phyloP scores from a whole-genome alignment of 352 stramenopile genomes.

The Phytophthora cryptogea region DNA sequence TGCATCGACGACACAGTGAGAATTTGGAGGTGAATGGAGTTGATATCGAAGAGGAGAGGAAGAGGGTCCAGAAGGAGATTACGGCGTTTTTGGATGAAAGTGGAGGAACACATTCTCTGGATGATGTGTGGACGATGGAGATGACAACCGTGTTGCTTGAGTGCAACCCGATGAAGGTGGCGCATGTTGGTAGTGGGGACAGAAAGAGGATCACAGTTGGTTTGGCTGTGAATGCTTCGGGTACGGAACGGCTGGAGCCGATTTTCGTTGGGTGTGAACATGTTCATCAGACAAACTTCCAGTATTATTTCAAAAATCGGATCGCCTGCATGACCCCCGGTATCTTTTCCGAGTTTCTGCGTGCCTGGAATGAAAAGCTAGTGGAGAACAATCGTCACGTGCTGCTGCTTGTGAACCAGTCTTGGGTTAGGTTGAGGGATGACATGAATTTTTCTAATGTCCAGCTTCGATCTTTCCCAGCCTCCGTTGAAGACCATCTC shows the following conservation, averaged over 20 bases:
- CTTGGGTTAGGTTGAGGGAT: slow-evolving; percentile 9
- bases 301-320: slow-evolving; percentile 15
- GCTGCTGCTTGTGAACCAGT: slow-evolving; percentile 18
- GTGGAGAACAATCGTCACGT: slow-evolving; percentile 12
- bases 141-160: slow-evolving; percentile 19
- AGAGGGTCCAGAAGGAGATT: slow-evolving; percentile 5
- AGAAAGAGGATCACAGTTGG: slow-evolving; percentile 18
- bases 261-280: slow-evolving; percentile 19
- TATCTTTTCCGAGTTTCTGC: slow-evolving; percentile 16
- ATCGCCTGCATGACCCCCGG: slow-evolving; percentile 12
- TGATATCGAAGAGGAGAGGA: slow-evolving; percentile 19
- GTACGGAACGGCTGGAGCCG: slow-evolving; percentile 13
- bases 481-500: slow-evolving; percentile 1
- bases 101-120: slow-evolving; percentile 1
- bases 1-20: slow-evolving; percentile 5
- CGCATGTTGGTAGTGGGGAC: not conserved
- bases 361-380: slow-evolving; percentile 13
- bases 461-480: slow-evolving; percentile 18
- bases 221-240: slow-evolving; percentile 18
- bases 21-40: not conserved
- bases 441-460: slow-evolving; percentile 12
- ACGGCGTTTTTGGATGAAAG: slow-evolving; percentile 19
- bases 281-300: not conserved
- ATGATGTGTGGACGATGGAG: slow-evolving; percentile 30
- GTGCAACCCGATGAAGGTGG: slow-evolving; percentile 8